These are phyloP conservation scores for Taphrina sp. DNA, from an alignment of 1,139 yeast species.

Conservation along the genomic window DNA sequence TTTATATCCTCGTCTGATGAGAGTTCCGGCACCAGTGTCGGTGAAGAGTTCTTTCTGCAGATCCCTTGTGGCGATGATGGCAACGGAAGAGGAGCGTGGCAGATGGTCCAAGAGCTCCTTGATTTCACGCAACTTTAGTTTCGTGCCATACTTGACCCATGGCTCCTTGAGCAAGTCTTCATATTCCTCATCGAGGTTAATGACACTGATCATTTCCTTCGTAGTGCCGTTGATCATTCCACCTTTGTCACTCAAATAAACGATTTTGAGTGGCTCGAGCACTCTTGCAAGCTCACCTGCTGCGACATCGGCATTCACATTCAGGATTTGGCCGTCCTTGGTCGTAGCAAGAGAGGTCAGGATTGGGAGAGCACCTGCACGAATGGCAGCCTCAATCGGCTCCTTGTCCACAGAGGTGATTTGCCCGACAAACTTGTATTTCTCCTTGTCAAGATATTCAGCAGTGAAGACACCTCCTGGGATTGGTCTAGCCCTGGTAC, in stretches of 20 bases:
- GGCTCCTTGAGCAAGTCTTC: conserved; percentile 85
- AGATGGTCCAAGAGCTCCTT: conserved; percentile 88
- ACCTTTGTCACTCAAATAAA: conserved; percentile 94
- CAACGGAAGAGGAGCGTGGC: conserved; percentile 96
- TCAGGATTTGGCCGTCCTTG: conserved; percentile 89
- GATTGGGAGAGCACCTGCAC: conserved; percentile 94
- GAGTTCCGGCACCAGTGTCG: conserved; percentile 98
- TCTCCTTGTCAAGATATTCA: conserved; percentile 82
- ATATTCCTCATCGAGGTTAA: conserved; percentile 93
- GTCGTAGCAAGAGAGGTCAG: conserved; percentile 96
- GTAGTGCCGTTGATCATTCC: conserved; percentile 92
- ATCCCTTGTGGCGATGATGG: conserved; percentile 91
- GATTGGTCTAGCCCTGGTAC: conserved; percentile 97
- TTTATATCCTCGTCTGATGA: conserved; percentile 95
- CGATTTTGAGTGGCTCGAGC: conserved; percentile 93
- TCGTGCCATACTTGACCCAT: conserved; percentile 99
- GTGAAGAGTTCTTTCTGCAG: conserved; percentile 96
- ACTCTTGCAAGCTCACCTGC: conserved; percentile 98
- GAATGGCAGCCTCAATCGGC: conserved; percentile 90
- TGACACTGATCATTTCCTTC: conserved; percentile 82
- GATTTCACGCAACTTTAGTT: conserved; percentile 91
- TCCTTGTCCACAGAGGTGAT: conserved; percentile 81
- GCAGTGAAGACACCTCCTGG: conserved; percentile 98
- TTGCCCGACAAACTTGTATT: conserved; percentile 89
- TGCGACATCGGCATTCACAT: conserved; percentile 98